Base-by-base conservation (phyloP, 2,329 filamentous ascomycete species). In the Sarocladium kiliense region DNA sequence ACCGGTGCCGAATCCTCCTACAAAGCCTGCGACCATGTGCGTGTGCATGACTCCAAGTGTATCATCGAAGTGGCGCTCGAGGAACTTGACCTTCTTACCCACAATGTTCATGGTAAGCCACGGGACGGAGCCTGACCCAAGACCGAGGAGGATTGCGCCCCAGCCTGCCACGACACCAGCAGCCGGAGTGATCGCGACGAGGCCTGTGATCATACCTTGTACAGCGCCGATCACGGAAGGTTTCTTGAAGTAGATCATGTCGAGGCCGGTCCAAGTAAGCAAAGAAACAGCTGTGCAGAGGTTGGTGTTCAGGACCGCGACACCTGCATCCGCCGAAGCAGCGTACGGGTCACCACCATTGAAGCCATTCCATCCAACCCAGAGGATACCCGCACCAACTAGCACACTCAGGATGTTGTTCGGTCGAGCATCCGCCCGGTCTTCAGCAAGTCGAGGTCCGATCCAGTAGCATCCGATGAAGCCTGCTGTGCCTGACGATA, bases 361-460 rank as follows among this genome's bases (percentile, higher is more conserved):
- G 54, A 58, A 58, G 21, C 57, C 57, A n/a, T 58, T 58, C 57
- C 57, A 58, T 10, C 57, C 57, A 7, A 58, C 12, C 57, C 57
- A 58, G 9, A 58, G 57, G 9, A 58, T 58, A 25, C 57, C 57
- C 12, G 57, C 54, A 11, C 57, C 57, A 23, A 58, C 36, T 4
- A 58, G 55, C 32, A 54, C 56, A 2, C 50, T 41, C 9, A 55
- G 9, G 2, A 58, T 54, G 25, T 56, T 58, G 37, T 55, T 58
- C 27, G 57, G 57, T 10, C 51, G 54, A 11, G 55, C 21, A 26
- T 55, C 53, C 11, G 26, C 45, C 11, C 57, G 57, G 30, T 58
- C 57, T 19, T 42, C 54, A 12, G 32, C 54, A 3, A 58, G 44
- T 19, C 55, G 50, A 2, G 57, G 57, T 4, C 57, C 57, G 11